A percentile compares a stretch with the other conserved stretches of the same genome.
Conservation (phyloP, 768 basidiomycete species). For the Suillus sp. region DNA sequence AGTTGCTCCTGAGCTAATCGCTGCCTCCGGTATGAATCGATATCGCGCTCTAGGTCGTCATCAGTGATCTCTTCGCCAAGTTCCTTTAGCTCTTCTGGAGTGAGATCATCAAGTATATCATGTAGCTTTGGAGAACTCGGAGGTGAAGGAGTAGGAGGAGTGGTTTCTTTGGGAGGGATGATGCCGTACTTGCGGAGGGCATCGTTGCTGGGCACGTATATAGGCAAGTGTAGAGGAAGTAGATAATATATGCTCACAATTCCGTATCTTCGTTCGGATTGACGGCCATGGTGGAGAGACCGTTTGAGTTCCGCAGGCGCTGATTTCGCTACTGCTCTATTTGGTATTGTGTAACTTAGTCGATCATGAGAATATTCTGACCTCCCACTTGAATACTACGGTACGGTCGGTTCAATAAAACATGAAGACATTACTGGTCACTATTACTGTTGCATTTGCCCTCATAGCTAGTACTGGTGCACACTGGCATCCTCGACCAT, state of each 20-base stretch:
- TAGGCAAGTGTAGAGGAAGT: conserved; percentile 3
- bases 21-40: conserved; percentile 65
- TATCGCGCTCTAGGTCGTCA: conserved; percentile 74
- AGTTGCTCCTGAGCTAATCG: conserved; percentile 63
- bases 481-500: not conserved
- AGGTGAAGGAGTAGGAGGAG: conserved; percentile 79
- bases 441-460: not conserved
- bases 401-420: not conserved
- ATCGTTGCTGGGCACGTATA: conserved; percentile 69
- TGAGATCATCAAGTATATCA: conserved; percentile 65
- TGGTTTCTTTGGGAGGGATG: conserved; percentile 69
- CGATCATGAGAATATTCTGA: not conserved
- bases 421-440: not conserved
- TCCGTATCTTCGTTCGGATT: conserved; percentile 94
- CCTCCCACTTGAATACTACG: not conserved
- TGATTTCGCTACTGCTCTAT: not conserved
- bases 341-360: not conserved
- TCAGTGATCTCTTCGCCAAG: conserved; percentile 73
- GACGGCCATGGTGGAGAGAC: conserved; percentile 50
- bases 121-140: conserved; percentile 75
- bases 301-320: not conserved
- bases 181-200: conserved; percentile 92
- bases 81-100: conserved; percentile 62
- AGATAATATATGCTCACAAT: conserved; percentile 62
- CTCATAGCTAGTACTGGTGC: not conserved